These are phyloP conservation scores for Leccinellum rugosiceps DNA, from an alignment of 768 basidiomycete species.

Conservation along the genomic window DNA sequence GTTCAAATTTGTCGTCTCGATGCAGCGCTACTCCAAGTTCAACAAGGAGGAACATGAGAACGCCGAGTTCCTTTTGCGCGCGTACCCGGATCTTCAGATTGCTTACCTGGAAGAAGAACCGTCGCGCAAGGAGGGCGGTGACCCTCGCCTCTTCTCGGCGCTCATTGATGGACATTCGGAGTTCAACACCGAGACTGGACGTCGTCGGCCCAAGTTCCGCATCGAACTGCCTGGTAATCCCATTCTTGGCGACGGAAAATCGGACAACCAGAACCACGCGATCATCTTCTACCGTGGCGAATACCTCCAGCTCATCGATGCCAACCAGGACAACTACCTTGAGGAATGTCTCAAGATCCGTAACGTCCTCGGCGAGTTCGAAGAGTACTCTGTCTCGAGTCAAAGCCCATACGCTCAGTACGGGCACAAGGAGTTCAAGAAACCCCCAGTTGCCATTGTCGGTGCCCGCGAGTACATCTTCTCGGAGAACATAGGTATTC, in stretches of 20 bases:
- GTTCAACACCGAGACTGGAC: conserved; percentile 84
- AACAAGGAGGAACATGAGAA: conserved; percentile 99
- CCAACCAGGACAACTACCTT: conserved; percentile 99
- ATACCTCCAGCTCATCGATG: conserved; percentile 98
- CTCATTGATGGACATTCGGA: conserved; percentile 98
- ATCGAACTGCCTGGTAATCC: conserved; percentile 99
- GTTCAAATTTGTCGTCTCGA: conserved; percentile 99
- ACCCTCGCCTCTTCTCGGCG: conserved; percentile 91
- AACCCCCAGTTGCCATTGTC: conserved; percentile 91
- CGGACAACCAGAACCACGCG: conserved; percentile 99
- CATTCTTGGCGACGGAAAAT: conserved; percentile 98
- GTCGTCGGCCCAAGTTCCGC: conserved; percentile 93
- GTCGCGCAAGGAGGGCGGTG: conserved; percentile 90
- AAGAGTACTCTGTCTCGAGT: conserved; percentile 81
- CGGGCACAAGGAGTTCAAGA: conserved; percentile 84
- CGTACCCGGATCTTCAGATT: conserved; percentile 98
- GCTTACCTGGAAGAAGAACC: conserved; percentile 98
- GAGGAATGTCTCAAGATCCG: conserved; percentile 99
- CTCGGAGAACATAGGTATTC: conserved; percentile 98
- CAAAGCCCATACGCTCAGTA: conserved; percentile 93
- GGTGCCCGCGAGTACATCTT: conserved; percentile 99
- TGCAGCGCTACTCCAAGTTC: conserved; percentile 99
- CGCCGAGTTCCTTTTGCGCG: conserved; percentile 94
- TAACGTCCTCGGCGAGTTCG: conserved; percentile 96
- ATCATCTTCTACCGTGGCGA: conserved; percentile 99